Evolutionary conservation across 768 basidiomycete genomes (phyloP), one percentile per base, ranked within the genome.

Genomic region (Suillus spraguei): DNA sequence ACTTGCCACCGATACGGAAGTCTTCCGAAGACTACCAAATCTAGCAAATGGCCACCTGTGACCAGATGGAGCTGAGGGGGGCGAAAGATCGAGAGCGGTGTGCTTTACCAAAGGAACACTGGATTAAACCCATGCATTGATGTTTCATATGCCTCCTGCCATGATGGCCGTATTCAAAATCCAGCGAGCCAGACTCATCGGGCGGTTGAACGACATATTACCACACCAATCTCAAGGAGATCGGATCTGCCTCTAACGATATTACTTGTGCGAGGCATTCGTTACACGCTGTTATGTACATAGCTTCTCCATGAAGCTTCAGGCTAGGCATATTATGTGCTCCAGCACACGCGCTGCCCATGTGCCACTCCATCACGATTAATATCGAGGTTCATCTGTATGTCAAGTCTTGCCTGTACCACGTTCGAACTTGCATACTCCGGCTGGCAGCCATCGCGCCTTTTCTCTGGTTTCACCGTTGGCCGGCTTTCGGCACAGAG

Each of bases 311-410:
- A 41, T 58, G 56, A 58, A 58, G 24, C 17, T 41, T 20, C 38
- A 58, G 56, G 56, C 55, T 42, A 58, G 39, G 39, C 56, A 58
- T 58, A 58, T 58, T 58, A 58, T 56, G 54, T 56, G 54, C 56
- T 42, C 39, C 24, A 20, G 39, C 56, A 58, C 56, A 41, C 24
- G 55, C 38, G 56, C 56, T 6, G 11, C 33, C 33, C 52, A 53
- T 53, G 52, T 53, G 52, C 33, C 20, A 35, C 13, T 35, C 20
- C 20, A 11, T 53, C 33, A n/a, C 32, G 9, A 35, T 35, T 35
- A n/a, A 53, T 53, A 53, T 35, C 20, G 20, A 53, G 52, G 5
- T 53, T 35, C 28, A 52, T 32, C 9, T 17, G 22, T 36, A 36
- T 36, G 55, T 24, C 24, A 58, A 28, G 39, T 58, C 24, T 28